A percentile compares a stretch with the other conserved stretches of the same genome.
Conservation (phyloP, 495 filamentous ascomycete species). For the Penicillium lividum region DNA sequence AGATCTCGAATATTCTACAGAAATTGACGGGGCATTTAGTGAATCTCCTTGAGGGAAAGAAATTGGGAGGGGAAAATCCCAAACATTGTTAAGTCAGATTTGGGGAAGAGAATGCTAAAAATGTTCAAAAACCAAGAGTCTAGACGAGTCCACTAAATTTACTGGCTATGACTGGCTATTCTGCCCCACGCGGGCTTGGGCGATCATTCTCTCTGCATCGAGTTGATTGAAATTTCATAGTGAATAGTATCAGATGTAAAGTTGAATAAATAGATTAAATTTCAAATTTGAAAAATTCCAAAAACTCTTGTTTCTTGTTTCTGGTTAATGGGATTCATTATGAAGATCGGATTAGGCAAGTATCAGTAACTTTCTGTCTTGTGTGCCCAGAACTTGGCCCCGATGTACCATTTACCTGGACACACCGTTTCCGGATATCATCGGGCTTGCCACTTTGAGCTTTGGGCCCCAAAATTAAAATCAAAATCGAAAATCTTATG, state of each 20-base stretch:
- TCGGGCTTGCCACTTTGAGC: slow-evolving; percentile 8
- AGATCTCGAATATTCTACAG: not conserved
- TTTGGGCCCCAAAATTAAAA: not conserved
- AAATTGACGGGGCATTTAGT: not conserved
- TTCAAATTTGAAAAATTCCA: too few relatives aligned
- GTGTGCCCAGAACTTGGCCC: not conserved
- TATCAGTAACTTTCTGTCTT: not conserved
- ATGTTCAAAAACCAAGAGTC: slow-evolving; percentile 10
- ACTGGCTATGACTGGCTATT: slow-evolving; percentile 4
- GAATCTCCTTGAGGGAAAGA: too few relatives aligned
- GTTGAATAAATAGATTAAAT: too few relatives aligned
- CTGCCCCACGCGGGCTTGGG: slow-evolving; percentile 23
- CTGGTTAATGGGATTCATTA: not conserved
- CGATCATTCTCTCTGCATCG: slow-evolving; percentile 31
- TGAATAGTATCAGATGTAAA: not conserved
- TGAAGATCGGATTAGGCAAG: not conserved
- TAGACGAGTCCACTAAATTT: slow-evolving; percentile 14
- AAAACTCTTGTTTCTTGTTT: too few relatives aligned
- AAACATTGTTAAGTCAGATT: not conserved
- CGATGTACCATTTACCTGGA: slow-evolving; percentile 4
- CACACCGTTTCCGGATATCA: slow-evolving; percentile 3
- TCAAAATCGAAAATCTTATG: not conserved
- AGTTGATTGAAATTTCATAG: slow-evolving; percentile 25
- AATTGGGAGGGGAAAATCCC: not conserved
- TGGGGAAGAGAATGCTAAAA: slow-evolving; percentile 9